Evolutionary conservation across 2,329 filamentous ascomycete species (phyloP), one percentile per base, ranked within the genome.

Genomic region (Fusarium coicis): DNA sequence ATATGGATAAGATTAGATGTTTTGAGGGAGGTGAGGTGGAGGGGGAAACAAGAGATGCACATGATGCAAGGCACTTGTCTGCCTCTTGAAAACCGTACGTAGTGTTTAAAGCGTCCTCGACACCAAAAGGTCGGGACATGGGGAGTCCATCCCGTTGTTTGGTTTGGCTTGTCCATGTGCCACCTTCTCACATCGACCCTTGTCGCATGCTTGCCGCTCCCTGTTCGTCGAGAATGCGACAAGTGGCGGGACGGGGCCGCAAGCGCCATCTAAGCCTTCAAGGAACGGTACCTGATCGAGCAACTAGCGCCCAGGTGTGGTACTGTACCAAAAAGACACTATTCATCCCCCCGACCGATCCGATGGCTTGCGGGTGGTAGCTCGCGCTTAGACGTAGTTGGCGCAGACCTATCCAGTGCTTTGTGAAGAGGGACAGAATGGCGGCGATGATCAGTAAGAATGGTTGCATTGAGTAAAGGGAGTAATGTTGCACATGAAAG

Each of bases 221-320:
- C 73, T 68, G 65, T 66, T 71, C 63, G 67, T 63, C 40, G 32
- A 49, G 57, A 46, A 55, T 52, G 58, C 53, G 55, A 66, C 65
- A 75, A 77, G 74, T 76, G 74, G 73, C 75, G 75, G 75, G 75
- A 77, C 75, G 72, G 71, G 66, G 75, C 75, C 75, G 66, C 75
- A 77, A 74, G 71, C 72, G 75, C 74, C 75, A 75, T 75, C 75
- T 73, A 76, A 75, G 75, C 75, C 74, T 74, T 73, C 53, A 66
- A 75, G 70, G 72, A 75, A 74, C 70, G 75, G 74, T 75, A 76
- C 72, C 66, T 74, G 63, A 74, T 75, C 73, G 50, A 67, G 70
- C 58, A 53, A 63, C 63, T 64, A 75, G 75, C 75, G 73, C 61
- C 66, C 66, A 57, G 60, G 68, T 66, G 53, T 67, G 63, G 68